Conservation (phyloP, 257 asterid genomes). For the Ligustrum vulgare region DNA sequence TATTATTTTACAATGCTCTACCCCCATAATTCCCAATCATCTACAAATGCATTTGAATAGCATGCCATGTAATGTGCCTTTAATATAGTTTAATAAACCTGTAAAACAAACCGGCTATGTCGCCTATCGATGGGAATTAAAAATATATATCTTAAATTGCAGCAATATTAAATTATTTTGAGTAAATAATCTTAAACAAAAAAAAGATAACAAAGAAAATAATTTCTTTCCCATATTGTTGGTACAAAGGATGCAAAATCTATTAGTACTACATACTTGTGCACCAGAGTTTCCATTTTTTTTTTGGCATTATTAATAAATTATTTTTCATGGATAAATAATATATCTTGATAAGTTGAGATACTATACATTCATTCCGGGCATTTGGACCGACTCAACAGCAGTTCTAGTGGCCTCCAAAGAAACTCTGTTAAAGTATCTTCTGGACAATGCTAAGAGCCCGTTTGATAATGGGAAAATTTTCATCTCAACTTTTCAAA, state of each 20-base stretch:
- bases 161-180: neutral
- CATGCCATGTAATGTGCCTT: neutral
- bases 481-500: too few species aligned
- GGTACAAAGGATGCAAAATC: neutral
- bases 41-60: neutral
- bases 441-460: too few species aligned
- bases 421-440: too few species aligned
- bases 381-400: too few species aligned
- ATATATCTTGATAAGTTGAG: too few species aligned
- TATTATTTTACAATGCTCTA: neutral
- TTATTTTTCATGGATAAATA: too few species aligned
- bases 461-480: too few species aligned
- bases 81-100: neutral
- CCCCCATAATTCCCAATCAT: neutral
- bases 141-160: neutral
- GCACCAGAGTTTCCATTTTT: neutral
- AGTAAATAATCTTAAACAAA: neutral
- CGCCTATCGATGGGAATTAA: neutral
- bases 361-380: too few species aligned
- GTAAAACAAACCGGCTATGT: neutral
- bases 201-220: too few species aligned
- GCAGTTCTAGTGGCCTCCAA: too few species aligned
- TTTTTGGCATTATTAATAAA: too few species aligned
- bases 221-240: neutral
- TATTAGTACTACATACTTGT: neutral